Base-by-base conservation (phyloP, 306 rosid species). In the Cicer cuneatum region DNA sequence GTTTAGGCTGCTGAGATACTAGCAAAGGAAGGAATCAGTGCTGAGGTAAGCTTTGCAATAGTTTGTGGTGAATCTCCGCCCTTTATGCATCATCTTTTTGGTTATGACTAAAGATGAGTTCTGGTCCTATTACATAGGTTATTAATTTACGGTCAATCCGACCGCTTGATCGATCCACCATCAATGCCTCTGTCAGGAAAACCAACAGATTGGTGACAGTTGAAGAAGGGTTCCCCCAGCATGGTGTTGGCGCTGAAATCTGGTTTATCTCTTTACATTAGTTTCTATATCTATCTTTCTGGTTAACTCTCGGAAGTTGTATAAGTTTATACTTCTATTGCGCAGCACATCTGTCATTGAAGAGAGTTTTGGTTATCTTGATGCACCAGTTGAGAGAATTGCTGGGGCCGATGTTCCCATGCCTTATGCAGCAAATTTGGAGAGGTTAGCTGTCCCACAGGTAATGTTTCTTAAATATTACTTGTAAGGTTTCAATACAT, bases 211-310 rank as follows among this genome's bases (percentile, higher is more conserved):
- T 95, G 41, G 86, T 95, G 52, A 95, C 99, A 33, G 92, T 95
- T 70, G 99, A 95, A 85, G 99, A 95, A 92, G 99, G 99, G 63
- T 90, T 92, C 85, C 99, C 99, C 78, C 99, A 95, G 92, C 97
- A 95, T 72, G 99, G 99, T 46, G 96, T 95, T 77, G 99, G 99
- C 13, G 98, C 99, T 4, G 99, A 95, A 87, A 95, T 95, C 71
- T 95, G 99, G 99, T 94, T 72, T 38, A 56, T 82, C 73, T 73
- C 76, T 86, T 68, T 56, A 13, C 80, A 41, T 60, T 42, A 2
- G 48, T 39, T 64, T 80, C 42, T 58, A 10, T 10, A 41, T 49
- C 58, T 43, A 5, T 71, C 29, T 69, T 69, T 49, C 52, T 57
- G 42, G 66, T 73, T 73, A 41, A 57, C 38, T 79, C 75, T 42